Conservation (phyloP, 768 basidiomycete genomes). For the Boletus sp. region DNA sequence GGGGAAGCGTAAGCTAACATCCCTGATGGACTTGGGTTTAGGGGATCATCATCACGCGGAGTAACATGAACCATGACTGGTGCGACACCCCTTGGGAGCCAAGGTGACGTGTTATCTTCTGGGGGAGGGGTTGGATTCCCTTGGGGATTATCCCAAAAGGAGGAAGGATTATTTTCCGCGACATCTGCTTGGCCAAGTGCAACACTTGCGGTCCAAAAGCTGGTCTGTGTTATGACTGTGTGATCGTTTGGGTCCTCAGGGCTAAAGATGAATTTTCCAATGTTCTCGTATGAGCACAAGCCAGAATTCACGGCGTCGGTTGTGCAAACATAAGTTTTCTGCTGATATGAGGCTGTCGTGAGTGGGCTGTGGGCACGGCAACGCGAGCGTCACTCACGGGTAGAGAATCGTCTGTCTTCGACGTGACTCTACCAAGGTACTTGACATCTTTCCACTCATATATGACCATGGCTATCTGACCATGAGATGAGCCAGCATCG, state of each 20-base stretch:
- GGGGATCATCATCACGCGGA: conserved; percentile 26
- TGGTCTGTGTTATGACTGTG: conserved; percentile 65
- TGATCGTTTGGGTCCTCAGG: conserved; percentile 50
- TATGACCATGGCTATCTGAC: conserved; percentile 90
- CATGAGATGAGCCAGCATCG: conserved; percentile 62
- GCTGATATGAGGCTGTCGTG: conserved; percentile 32
- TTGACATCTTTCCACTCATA: conserved; percentile 92
- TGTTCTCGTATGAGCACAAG: conserved; percentile 63
- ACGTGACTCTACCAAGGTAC: conserved; percentile 76
- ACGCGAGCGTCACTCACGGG: conserved; percentile 53
- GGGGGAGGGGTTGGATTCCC: conserved; percentile 57
- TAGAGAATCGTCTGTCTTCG: conserved; percentile 48
- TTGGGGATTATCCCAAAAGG: conserved; percentile 58
- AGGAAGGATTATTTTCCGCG: conserved; percentile 21
- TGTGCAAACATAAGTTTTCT: conserved; percentile 96
- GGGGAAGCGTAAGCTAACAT: conserved; percentile 61
- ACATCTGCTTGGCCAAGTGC: conserved; percentile 45
- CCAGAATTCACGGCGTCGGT: conserved; percentile 69
- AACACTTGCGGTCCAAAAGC: conserved; percentile 86
- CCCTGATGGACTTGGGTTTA: conserved; percentile 51
- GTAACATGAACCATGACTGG: conserved; percentile 7
- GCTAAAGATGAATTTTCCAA: conserved; percentile 90
- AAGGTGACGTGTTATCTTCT: conserved; percentile 48
- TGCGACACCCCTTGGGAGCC: conserved; percentile 35
- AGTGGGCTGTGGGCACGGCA: conserved; percentile 15